These are phyloP conservation scores for Metschnikowia gelsemii DNA, from an alignment of 805 yeast species.

Conservation along the genomic window DNA sequence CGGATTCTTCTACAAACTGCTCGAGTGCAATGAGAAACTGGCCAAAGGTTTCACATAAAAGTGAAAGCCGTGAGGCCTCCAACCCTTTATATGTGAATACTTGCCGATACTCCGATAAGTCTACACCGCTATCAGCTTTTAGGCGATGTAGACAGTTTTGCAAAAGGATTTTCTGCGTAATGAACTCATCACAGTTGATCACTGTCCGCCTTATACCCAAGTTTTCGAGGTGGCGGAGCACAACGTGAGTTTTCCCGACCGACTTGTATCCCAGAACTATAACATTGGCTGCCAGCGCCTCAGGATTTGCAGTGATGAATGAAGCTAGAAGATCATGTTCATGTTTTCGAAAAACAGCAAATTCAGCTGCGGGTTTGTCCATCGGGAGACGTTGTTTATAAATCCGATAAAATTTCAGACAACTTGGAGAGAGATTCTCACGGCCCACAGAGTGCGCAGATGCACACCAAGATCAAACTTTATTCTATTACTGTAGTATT, in stretches of 20 bases:
- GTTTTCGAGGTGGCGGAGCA: slow-evolving; percentile 30
- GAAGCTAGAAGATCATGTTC: slow-evolving; percentile 38
- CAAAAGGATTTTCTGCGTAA: slow-evolving; percentile 41
- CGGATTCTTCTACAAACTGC: slow-evolving; percentile 33
- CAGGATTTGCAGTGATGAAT: slow-evolving; percentile 31
- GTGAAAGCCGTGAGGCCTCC: slow-evolving; percentile 27
- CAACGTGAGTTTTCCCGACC: slow-evolving; percentile 47
- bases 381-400: neutral
- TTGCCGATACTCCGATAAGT: slow-evolving; percentile 20
- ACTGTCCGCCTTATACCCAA: slow-evolving; percentile 29
- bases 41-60: slow-evolving; percentile 41
- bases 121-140: slow-evolving; percentile 35
- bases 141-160: slow-evolving; percentile 43
- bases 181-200: slow-evolving; percentile 46
- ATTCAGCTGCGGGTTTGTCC: slow-evolving; percentile 9
- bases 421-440: neutral
- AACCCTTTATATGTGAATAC: slow-evolving; percentile 27
- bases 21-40: slow-evolving; percentile 43
- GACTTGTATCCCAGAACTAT: slow-evolving; percentile 50
- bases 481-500: no score
- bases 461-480: neutral
- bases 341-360: slow-evolving; percentile 22
- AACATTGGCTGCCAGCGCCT: slow-evolving; percentile 34
- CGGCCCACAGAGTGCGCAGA: neutral
- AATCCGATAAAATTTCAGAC: neutral